A percentile compares a stretch with the other conserved stretches of the same genome.
Evolutionary conservation across 345 rosid species (phyloP).

Genomic region (Pistacia integerrima): DNA sequence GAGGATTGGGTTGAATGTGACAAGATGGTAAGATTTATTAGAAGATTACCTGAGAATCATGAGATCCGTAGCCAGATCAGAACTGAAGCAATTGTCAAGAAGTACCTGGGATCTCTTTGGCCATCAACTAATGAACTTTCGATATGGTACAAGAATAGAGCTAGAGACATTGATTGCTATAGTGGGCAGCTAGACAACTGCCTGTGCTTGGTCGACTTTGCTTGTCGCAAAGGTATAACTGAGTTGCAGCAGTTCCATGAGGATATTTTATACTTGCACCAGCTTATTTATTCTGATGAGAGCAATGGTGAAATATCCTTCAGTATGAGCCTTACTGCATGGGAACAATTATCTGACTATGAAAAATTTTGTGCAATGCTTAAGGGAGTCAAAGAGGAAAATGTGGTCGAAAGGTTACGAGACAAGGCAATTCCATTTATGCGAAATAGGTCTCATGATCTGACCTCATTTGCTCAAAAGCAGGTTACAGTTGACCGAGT

Average conservation of each 20-base stretch:
- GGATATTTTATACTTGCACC: slow-evolving; percentile 72
- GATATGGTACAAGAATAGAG: slow-evolving; percentile 83
- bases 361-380: slow-evolving; percentile 84
- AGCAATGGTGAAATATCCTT: slow-evolving; percentile 47
- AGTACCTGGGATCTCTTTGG: slow-evolving; percentile 62
- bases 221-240: slow-evolving; percentile 69
- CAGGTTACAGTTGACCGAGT: slow-evolving; percentile 22
- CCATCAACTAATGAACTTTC: slow-evolving; percentile 68
- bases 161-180: slow-evolving; percentile 78
- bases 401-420: slow-evolving; percentile 56
- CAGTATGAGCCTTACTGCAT: slow-evolving; percentile 63
- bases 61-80: slow-evolving; percentile 49
- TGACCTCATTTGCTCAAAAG: slow-evolving; percentile 22
- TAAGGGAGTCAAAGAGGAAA: slow-evolving; percentile 64
- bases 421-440: slow-evolving; percentile 80
- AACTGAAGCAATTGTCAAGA: slow-evolving; percentile 79
- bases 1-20: slow-evolving; percentile 99
- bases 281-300: slow-evolving; percentile 69
- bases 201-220: slow-evolving; percentile 72
- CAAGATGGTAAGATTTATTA: slow-evolving; percentile 65
- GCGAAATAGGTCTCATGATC: slow-evolving; percentile 43
- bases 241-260: slow-evolving; percentile 73
- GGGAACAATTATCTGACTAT: slow-evolving; percentile 86
- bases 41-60: slow-evolving; percentile 50
- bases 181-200: slow-evolving; percentile 94